Base-by-base conservation (phyloP, 2,329 filamentous ascomycete species). In the Colletotrichum coccodes region DNA sequence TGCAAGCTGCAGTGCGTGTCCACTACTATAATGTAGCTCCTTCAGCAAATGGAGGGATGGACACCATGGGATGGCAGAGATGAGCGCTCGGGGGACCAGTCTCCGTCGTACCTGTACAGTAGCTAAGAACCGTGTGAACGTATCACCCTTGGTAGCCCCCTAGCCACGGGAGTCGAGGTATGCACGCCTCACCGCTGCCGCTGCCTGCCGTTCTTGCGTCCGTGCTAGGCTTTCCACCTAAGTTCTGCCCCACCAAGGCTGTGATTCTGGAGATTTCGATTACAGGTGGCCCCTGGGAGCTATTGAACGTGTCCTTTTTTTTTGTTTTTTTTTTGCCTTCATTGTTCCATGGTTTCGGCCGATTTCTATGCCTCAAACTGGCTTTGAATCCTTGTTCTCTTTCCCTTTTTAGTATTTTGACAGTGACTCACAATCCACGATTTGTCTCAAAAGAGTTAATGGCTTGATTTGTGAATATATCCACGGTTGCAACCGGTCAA, bases 211-310 rank as follows among this genome's bases (percentile, higher is more conserved):
- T 54, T 21, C 6, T 18, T 23, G 30, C 60, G 52, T 49, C 34
- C 7, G 11, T 34, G 32, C 60, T 46, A 7, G 65, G 53, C 28
- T 21, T 36, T 59, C 26, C 54, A 23, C 18, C n/a, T 11, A 8
- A 21, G 9, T 54, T 38, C 28, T 36, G 61, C 65, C 65, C 65
- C 65, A 60, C 65, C 47, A 44, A 68, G 53, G 65, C 61, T 65
- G 54, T 16, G 66, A 68, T 68, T 68, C 66, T 68, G 61, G 61
- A 60, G 60, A 68, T 68, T 68, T 68, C 66, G 54, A 68, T 68
- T 58, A 40, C 60, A 53, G 66, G 34, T 53, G 44, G 46, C 38
- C 38, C 36, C 50, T 36, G 28, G 18, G 36, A 56, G n/a, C 53
- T 38, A 46, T 54, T 52, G 42, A 59, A 68, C 60, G 60, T 68